These are phyloP conservation scores for Mucor piriformis DNA, from an alignment of 371 early-diverging fungal genomes.

Conservation along the genomic window DNA sequence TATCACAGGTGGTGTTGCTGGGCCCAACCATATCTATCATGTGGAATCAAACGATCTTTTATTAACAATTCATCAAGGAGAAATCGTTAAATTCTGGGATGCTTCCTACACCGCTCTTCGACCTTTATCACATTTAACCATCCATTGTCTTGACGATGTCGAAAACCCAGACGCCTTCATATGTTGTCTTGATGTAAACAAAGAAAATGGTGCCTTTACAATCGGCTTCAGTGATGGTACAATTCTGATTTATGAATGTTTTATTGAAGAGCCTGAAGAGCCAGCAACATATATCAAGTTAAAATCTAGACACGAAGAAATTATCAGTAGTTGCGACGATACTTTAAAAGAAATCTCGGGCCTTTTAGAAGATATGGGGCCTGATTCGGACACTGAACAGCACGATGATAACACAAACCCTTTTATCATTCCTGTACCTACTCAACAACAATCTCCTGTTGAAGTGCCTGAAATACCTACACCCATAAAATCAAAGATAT, in stretches of 20 bases:
- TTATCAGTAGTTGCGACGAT: slow-evolving; percentile 37
- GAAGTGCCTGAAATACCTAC: not conserved
- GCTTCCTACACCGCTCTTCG: slow-evolving; percentile 52
- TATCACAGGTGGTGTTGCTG: slow-evolving; percentile 50
- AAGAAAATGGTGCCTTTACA: slow-evolving; percentile 26
- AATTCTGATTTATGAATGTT: slow-evolving; percentile 30
- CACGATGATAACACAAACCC: slow-evolving; percentile 8
- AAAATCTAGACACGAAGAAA: slow-evolving; percentile 17
- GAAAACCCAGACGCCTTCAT: slow-evolving; percentile 25
- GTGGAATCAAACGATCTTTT: slow-evolving; percentile 52
- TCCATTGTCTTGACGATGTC: slow-evolving; percentile 25
- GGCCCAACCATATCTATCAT: slow-evolving; percentile 44
- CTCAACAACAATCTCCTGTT: slow-evolving; percentile 5
- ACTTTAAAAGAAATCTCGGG: slow-evolving; percentile 43
- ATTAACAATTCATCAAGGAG: slow-evolving; percentile 50
- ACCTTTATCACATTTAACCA: slow-evolving; percentile 52
- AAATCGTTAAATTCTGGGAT: slow-evolving; percentile 58
- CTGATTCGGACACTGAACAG: slow-evolving; percentile 4
- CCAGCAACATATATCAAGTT: not conserved
- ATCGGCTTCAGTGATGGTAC: slow-evolving; percentile 47
- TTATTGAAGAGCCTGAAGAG: slow-evolving; percentile 1
- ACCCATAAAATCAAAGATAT: slow-evolving; percentile 1
- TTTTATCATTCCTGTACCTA: slow-evolving; percentile 10
- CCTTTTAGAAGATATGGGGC: slow-evolving; percentile 39
- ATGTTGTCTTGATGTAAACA: slow-evolving; percentile 42